Evolutionary conservation across 2,329 filamentous ascomycete species (phyloP).

Genomic region (Fonsecaea pedrosoi): DNA sequence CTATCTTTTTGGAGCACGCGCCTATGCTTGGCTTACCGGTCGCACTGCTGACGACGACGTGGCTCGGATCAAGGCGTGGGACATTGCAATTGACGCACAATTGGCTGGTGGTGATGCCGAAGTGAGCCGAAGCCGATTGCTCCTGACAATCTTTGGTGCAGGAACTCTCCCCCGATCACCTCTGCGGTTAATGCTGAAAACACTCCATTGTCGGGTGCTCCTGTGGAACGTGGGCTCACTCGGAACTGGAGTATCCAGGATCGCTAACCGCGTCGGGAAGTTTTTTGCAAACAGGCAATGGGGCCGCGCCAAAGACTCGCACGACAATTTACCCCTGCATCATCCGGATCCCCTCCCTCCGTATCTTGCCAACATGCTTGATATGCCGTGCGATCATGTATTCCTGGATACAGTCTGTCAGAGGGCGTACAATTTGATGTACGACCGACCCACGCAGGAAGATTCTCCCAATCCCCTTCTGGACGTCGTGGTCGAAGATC

Average conservation of each 20-base stretch:
- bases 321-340: constrained; percentile 57
- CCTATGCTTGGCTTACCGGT: constrained; percentile 80
- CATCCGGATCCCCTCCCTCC: constrained; percentile 73
- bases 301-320: constrained; percentile 57
- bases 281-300: constrained; percentile 78
- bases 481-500: constrained; percentile 83
- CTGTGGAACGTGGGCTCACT: constrained; percentile 77
- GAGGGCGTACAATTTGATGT: constrained; percentile 86
- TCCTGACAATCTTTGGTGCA: constrained; percentile 85
- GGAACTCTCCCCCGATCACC: constrained; percentile 85
- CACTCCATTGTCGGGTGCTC: constrained; percentile 86
- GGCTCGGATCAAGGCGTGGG: constrained; percentile 88
- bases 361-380: constrained; percentile 76
- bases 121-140: constrained; percentile 83
- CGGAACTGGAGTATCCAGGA: constrained; percentile 67
- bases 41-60: constrained; percentile 83
- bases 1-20: constrained; percentile 75
- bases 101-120: constrained; percentile 88
- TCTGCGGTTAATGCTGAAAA: constrained; percentile 84
- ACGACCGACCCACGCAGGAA: constrained; percentile 78
- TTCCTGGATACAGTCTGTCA: constrained; percentile 79
- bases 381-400: constrained; percentile 81
- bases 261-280: constrained; percentile 73
- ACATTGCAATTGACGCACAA: constrained; percentile 90
- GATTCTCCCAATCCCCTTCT: constrained; percentile 71